These are phyloP conservation scores for Talaromyces sp. DNA, from an alignment of 2,329 filamentous ascomycete species.

Conservation along the genomic window DNA sequence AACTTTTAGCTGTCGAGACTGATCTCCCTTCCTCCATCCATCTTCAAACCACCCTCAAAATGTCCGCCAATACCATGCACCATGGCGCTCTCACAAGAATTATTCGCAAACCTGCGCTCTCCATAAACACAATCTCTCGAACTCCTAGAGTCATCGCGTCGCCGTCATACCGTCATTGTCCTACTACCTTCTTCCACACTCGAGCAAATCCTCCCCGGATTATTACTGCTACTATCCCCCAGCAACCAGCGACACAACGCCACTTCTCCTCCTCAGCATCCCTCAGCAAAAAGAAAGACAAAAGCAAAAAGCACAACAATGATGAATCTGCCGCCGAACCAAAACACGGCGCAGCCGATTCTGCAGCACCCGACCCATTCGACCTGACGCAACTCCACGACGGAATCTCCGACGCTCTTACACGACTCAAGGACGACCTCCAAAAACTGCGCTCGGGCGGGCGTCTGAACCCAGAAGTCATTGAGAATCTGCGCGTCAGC, in stretches of 20 bases:
- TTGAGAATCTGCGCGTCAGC: slow-evolving; percentile 58
- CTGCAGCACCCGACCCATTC: slow-evolving; percentile 47
- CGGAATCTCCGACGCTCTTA: slow-evolving; percentile 51
- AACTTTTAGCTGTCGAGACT: neutral
- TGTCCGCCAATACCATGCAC: neutral
- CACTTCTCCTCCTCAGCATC: slow-evolving; percentile 6
- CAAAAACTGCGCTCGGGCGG: slow-evolving; percentile 59
- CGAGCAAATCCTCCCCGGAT: neutral
- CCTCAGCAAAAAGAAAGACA: slow-evolving; percentile 10
- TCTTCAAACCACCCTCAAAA: neutral
- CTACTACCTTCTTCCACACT: neutral
- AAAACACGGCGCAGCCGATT: slow-evolving; percentile 12
- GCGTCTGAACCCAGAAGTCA: slow-evolving; percentile 55
- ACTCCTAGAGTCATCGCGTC: neutral
- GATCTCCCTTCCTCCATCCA: neutral
- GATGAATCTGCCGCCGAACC: neutral
- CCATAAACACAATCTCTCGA: neutral
- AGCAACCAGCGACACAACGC: neutral
- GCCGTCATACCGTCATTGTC: neutral
- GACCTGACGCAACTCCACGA: slow-evolving; percentile 56
- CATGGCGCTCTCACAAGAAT: neutral
- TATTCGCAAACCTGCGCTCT: neutral
- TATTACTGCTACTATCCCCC: neutral
- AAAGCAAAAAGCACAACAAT: slow-evolving; percentile 2
- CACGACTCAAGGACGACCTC: slow-evolving; percentile 56